phyloP scores from a whole-genome alignment of 768 basidiomycete species.

The Tricholoma bakamatsutake region DNA sequence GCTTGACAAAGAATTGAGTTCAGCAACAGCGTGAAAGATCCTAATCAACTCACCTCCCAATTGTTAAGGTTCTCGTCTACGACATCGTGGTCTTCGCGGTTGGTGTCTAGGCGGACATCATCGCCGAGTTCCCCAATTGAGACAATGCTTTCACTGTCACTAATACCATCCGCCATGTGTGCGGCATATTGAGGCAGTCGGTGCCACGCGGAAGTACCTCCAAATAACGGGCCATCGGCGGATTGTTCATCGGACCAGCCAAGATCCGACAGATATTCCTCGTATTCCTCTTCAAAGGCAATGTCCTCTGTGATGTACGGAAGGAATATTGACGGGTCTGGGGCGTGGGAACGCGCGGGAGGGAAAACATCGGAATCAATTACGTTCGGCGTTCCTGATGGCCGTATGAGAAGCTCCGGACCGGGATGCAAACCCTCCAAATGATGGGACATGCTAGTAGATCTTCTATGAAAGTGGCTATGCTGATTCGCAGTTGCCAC shows the following conservation, averaged over 20 bases:
- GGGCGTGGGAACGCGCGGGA: slow-evolving; percentile 81
- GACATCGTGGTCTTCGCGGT: slow-evolving; percentile 55
- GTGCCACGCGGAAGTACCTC: slow-evolving; percentile 68
- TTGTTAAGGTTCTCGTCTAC: slow-evolving; percentile 85
- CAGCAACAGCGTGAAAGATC: slow-evolving; percentile 1
- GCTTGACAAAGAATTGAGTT: slow-evolving; percentile 39
- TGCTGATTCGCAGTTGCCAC: slow-evolving; percentile 47
- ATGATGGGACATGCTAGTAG: slow-evolving; percentile 79
- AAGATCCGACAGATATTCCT: slow-evolving; percentile 89
- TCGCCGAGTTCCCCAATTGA: slow-evolving; percentile 87
- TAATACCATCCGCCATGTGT: slow-evolving; percentile 82
- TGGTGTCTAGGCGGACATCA: slow-evolving; percentile 60
- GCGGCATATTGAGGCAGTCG: slow-evolving; percentile 72
- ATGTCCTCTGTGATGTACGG: slow-evolving; percentile 92
- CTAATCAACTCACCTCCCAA: slow-evolving; percentile 73
- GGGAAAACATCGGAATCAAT: slow-evolving; percentile 94
- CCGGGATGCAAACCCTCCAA: slow-evolving; percentile 73
- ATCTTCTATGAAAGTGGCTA: slow-evolving; percentile 59
- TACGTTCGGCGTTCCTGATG: slow-evolving; percentile 68
- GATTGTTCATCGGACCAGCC: slow-evolving; percentile 62
- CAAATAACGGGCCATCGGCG: slow-evolving; percentile 35
- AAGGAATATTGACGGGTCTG: slow-evolving; percentile 77
- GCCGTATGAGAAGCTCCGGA: slow-evolving; percentile 70
- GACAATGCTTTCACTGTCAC: slow-evolving; percentile 90
- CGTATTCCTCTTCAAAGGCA: slow-evolving; percentile 95